phyloP scores from a whole-genome alignment of 2,329 filamentous ascomycete genomes.

The Esteya vermicola region DNA sequence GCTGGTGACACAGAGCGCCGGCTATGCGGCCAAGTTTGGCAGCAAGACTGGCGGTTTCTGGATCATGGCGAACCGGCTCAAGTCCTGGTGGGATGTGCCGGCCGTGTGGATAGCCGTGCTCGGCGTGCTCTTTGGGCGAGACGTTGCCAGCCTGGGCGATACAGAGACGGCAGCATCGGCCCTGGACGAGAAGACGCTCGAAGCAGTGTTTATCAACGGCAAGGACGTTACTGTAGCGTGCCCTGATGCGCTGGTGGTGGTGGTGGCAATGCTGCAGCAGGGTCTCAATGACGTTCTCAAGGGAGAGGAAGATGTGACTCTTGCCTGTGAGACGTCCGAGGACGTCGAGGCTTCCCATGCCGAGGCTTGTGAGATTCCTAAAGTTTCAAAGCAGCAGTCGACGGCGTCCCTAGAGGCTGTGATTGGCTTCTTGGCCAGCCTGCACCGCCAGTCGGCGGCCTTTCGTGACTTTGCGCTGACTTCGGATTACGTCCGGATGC shows the following conservation, averaged over 20 bases:
- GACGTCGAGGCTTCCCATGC: too few species aligned
- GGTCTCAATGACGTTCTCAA: conserved; percentile 60
- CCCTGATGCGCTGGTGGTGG: conserved; percentile 64
- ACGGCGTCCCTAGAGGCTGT: conserved; percentile 46
- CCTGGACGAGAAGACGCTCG: conserved; percentile 42
- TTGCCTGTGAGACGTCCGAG: background rate
- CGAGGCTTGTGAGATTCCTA: too few species aligned
- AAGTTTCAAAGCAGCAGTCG: too few species aligned
- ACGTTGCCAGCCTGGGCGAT: conserved; percentile 42
- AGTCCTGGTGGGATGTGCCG: conserved; percentile 77
- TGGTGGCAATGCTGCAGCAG: conserved; percentile 76
- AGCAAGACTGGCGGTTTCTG: conserved; percentile 74
- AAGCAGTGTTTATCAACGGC: conserved; percentile 57
- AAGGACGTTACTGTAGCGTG: conserved; percentile 49
- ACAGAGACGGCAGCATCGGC: conserved; percentile 39
- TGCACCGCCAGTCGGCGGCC: conserved; percentile 59
- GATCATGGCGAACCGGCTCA: conserved; percentile 70
- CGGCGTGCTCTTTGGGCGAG: conserved; percentile 72
- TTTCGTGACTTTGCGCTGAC: conserved; percentile 73
- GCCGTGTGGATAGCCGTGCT: conserved; percentile 80
- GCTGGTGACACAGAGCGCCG: conserved; percentile 65
- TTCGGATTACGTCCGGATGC: conserved; percentile 68
- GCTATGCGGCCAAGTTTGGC: conserved; percentile 74
- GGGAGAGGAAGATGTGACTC: conserved; percentile 31
- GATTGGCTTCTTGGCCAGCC: conserved; percentile 62